A percentile compares a stretch with the other conserved stretches of the same genome.
phyloP scores from a whole-genome alignment of 768 basidiomycete genomes.

The Suillus lakei region DNA sequence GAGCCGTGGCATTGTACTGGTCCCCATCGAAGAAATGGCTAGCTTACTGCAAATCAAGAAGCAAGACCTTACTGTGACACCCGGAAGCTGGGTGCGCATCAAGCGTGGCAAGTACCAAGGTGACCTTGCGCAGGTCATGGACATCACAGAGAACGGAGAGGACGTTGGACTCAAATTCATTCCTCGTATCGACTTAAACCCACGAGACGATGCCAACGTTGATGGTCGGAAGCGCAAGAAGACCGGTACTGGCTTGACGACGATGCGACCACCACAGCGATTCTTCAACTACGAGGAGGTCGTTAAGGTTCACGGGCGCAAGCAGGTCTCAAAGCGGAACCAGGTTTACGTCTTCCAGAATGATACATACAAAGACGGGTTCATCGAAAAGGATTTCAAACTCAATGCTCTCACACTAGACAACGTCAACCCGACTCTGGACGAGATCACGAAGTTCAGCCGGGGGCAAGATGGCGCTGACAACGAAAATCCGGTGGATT shows the following conservation, averaged over 20 bases:
- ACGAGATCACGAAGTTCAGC: constrained; percentile 93
- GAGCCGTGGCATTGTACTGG: constrained; percentile 78
- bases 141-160: constrained; percentile 91
- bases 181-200: constrained; percentile 96
- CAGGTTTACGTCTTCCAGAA: constrained; percentile 86
- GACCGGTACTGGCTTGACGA: constrained; percentile 46
- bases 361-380: constrained; percentile 94
- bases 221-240: constrained; percentile 84
- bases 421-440: constrained; percentile 92
- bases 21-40: constrained; percentile 98
- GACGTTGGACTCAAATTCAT: constrained; percentile 92
- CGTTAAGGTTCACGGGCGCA: constrained; percentile 80
- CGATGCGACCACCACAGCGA: constrained; percentile 87
- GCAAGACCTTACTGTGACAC: constrained; percentile 81
- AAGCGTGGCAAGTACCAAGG: constrained; percentile 92
- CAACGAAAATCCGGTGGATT: constrained; percentile 74
- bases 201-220: constrained; percentile 74
- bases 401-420: constrained; percentile 78
- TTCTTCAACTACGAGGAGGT: constrained; percentile 96
- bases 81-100: constrained; percentile 95
- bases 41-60: constrained; percentile 95
- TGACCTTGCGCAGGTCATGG: constrained; percentile 94
- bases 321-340: constrained; percentile 74
- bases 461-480: constrained; percentile 73
- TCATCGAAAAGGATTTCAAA: constrained; percentile 95